Evolutionary conservation across 257 asterid species (phyloP), one percentile per base, ranked within the genome.

Genomic region (Cynanchum wilfordii): DNA sequence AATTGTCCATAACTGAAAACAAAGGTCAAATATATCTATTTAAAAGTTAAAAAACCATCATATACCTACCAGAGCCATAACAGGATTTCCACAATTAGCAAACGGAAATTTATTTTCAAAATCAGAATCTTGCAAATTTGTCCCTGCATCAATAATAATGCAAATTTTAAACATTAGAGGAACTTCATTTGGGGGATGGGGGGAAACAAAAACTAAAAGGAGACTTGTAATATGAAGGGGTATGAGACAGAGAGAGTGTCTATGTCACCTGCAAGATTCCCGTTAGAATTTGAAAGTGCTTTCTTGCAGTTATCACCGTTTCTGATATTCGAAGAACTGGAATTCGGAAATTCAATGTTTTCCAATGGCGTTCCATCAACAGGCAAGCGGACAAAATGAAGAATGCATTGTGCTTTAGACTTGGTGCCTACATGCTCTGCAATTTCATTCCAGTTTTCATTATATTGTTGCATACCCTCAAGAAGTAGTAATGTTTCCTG

Each of bases 391-490:
- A 93, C 89, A 82, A 93, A 93, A 76, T 93, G 96, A 72, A 90
- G 89, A 52, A 93, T 89, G 83, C 98, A 93, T 68, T 93, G 96
- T 71, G 96, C 95, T 84, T 89, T 93, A 70, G 98, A 93, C 84
- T 93, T 93, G 30, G 98, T 79, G 63, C 96, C 97, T n/a, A 94
- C 97, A 66, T 91, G 97, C 76, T 87, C 96, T 3, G 96, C 95
- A 76, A 94, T 82, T 84, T 85, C 89, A 79, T 84, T 85, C 98
- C 98, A 94, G 84, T 88, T 91, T 73, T 94, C 98, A 66, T 85
- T 83, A 74, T 86, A 79, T 44, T 83, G 85, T 80, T 89, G 96
- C 89, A 91, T 85, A 60, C 97, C 99, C 82, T 94, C 97, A 5
- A 94, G 96, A 73, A 94, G 93, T 72, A 89, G 79, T 50, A 91